Conservation (phyloP, 306 rosid genomes). For the Acacia crassicarpa region DNA sequence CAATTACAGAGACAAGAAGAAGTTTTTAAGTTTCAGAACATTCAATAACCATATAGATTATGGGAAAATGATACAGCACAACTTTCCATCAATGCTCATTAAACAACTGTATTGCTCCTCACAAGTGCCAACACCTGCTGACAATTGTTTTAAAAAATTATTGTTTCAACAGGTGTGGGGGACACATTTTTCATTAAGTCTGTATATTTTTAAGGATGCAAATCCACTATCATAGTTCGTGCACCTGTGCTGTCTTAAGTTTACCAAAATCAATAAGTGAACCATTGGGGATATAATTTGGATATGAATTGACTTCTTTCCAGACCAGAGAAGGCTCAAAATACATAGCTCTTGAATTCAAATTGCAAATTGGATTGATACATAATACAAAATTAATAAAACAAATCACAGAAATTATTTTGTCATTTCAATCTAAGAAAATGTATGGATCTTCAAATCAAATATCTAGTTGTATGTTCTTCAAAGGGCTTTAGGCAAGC, state of each 20-base stretch:
- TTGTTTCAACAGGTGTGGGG: not conserved
- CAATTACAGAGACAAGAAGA: not conserved
- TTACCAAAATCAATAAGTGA: not conserved
- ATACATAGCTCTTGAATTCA: constrained; percentile 19
- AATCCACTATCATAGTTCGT: not conserved
- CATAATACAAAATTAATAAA: constrained; percentile 33
- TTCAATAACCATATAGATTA: not conserved
- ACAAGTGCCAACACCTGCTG: not conserved
- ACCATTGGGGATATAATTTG: not conserved
- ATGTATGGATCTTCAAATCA: constrained; percentile 40
- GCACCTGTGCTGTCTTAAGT: not conserved
- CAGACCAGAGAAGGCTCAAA: constrained; percentile 21
- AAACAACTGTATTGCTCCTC: constrained; percentile 6
- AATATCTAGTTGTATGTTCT: constrained; percentile 52
- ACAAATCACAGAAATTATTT: constrained; percentile 47
- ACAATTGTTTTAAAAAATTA: not conserved
- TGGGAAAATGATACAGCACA: not conserved
- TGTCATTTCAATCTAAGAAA: constrained; percentile 37
- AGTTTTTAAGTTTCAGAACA: not conserved
- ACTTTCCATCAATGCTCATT: constrained; percentile 18
- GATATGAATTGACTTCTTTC: constrained; percentile 9
- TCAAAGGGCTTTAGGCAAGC: constrained; percentile 42
- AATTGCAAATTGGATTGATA: constrained; percentile 29
- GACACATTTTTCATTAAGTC: constrained; percentile 7
- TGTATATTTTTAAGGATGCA: not conserved